A percentile compares a stretch with the other conserved stretches of the same genome.
Conservation (phyloP, 78 protist genomes). For the slime mould (Dictyostelium discoideum) region dicty_2.7 NC_007091.3:1706001-1706500, state of each 20-base stretch:
- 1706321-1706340: constrained; percentile 21
- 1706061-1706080: neutral
- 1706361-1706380: neutral
- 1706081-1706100: neutral
- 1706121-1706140: neutral
- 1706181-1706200: neutral
- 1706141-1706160: neutral
- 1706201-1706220: neutral
- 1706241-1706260: neutral
- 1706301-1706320: neutral
- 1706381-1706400: neutral
- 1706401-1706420: neutral
- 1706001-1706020: too few relatives aligned
- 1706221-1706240: neutral
- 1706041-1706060: too few relatives aligned
- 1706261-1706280: constrained; percentile 17
- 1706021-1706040: neutral
- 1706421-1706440: too few relatives aligned
- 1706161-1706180: neutral
- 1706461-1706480: neutral
- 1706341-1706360: constrained; percentile 4
- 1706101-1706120: neutral
- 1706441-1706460: neutral
- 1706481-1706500: neutral
- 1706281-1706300: neutral